A percentile compares a stretch with the other conserved stretches of the same genome.
Evolutionary conservation across 441 rosid genomes (phyloP).

Genomic region (Iberis amara): DNA sequence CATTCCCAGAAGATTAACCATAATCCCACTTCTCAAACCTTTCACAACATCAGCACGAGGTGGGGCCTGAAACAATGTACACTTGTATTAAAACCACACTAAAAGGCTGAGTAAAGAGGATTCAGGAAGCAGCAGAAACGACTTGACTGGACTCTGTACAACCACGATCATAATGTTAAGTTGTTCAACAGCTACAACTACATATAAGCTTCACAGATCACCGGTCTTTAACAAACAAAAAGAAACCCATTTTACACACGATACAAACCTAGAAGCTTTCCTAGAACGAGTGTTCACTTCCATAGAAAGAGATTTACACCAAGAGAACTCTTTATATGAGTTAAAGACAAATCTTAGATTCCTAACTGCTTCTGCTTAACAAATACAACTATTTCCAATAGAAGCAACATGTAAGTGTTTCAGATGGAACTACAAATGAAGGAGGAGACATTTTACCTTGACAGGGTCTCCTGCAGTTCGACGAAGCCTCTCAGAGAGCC

Average conservation of each 20-base stretch:
- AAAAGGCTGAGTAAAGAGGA: background rate
- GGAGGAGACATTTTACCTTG: conserved; percentile 46
- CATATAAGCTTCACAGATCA: background rate
- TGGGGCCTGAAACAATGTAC: conserved; percentile 76
- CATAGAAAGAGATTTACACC: background rate
- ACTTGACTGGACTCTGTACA: no score
- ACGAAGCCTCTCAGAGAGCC: conserved; percentile 76
- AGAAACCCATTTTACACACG: background rate
- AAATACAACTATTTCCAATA: background rate
- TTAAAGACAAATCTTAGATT: background rate
- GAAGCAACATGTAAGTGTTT: background rate
- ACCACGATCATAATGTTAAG: no score
- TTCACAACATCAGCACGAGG: conserved; percentile 96
- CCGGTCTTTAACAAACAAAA: no score
- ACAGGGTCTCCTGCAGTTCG: conserved; percentile 75
- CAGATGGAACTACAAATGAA: background rate
- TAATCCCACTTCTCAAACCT: conserved; percentile 76
- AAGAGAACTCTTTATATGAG: background rate
- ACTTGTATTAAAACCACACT: no score
- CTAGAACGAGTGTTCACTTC: background rate
- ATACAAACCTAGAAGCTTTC: background rate
- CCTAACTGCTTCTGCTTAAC: background rate
- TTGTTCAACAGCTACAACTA: conserved; percentile 8
- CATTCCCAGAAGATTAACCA: conserved; percentile 82
- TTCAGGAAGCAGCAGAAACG: background rate